Evolutionary conservation across 768 basidiomycete species (phyloP), one percentile per base, ranked within the genome.

Genomic region (Leccinum subtestaceum): DNA sequence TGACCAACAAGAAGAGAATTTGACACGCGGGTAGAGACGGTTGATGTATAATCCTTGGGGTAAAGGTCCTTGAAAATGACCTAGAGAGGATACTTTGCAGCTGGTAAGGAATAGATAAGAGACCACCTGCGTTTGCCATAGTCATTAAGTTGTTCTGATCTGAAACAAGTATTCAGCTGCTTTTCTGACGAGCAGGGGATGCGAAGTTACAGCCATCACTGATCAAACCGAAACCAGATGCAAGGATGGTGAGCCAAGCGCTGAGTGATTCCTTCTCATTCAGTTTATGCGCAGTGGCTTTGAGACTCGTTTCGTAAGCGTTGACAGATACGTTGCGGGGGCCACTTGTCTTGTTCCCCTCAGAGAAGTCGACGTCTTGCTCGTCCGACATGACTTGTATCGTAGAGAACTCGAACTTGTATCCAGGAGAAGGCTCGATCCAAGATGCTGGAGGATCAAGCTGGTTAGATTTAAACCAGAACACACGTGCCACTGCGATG

Each of bases 61-160:
- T 89, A 88, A 13, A 90, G 72, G 60, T 74, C 74, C 69, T 81
- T 84, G 76, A 88, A 86, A 11, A 87, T 76, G 17, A 88, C 87
- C 85, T 86, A 59, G 34, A 53, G 55, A 25, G 61, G 32, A 61
- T 40, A 50, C n/a, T 57, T 43, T n/a, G 64, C 61, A 61, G 57
- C 55, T 54, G 25, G 45, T 4, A 9, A 52, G 13, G n/a, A 21
- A 17, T 25, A 23, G 12, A 49, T 23, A 15, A 54, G 54, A 52
- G 38, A 32, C 45, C 45, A 56, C 75, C 52, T 63, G 84, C 86
- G 59, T 88, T 88, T 48, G 80, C 68, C 84, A 87, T 83, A 0
- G 86, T 86, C 85, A 87, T 86, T 27, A 87, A 71, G 63, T 84
- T 86, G 68, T 88, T 88, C 67, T 88, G 84, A 67, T 87, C 85